Percentiles rank a stretch among this genome's conserved stretches.
Evolutionary conservation across 805 yeast genomes (phyloP).

Genomic region (Candida endomychidarum): DNA sequence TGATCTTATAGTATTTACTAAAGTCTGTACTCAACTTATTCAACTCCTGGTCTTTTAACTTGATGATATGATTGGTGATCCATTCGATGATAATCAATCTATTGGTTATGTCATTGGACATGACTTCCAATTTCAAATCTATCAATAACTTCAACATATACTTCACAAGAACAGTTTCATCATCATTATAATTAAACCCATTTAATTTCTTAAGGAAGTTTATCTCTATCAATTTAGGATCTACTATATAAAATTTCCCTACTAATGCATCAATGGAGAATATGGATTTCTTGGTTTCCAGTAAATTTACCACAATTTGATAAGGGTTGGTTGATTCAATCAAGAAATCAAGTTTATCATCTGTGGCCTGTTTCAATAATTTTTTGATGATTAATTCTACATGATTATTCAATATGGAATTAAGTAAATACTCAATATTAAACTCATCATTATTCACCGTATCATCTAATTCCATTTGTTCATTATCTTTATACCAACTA

Average conservation of each 20-base stretch:
- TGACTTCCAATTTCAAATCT: constrained; percentile 49
- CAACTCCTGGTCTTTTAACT: constrained; percentile 49
- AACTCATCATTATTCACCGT: constrained; percentile 24
- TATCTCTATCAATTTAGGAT: constrained; percentile 39
- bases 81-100: constrained; percentile 67
- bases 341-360: background rate
- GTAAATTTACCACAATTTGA: constrained; percentile 33
- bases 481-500: constrained; percentile 65
- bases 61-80: constrained; percentile 58
- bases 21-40: constrained; percentile 28
- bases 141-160: constrained; percentile 37
- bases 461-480: constrained; percentile 26
- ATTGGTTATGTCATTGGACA: constrained; percentile 50
- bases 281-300: constrained; percentile 31
- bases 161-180: constrained; percentile 32
- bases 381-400: constrained; percentile 31
- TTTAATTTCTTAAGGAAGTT: constrained; percentile 33
- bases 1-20: constrained; percentile 17
- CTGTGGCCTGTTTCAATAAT: constrained; percentile 2
- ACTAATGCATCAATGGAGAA: constrained; percentile 42
- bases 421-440: constrained; percentile 35
- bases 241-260: constrained; percentile 40
- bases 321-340: constrained; percentile 22
- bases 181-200: constrained; percentile 20
- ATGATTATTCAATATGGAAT: constrained; percentile 39